These are phyloP conservation scores for Microsporum audouinii DNA, from an alignment of 2,329 filamentous ascomycete species.

Conservation along the genomic window DNA sequence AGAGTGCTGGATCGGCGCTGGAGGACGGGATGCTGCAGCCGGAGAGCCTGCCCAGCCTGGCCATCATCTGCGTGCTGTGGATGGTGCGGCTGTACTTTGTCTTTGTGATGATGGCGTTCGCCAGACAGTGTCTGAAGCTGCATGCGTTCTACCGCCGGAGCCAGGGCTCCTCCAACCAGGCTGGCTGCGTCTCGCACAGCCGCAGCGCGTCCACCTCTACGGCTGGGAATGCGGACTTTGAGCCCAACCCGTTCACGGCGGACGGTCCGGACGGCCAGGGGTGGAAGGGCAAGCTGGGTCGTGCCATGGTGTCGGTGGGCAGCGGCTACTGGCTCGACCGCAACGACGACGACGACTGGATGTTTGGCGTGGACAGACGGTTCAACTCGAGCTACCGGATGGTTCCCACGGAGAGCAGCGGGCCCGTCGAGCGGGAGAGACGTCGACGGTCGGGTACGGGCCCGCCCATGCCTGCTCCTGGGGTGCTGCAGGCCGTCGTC, in stretches of 20 bases:
- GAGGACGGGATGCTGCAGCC: constrained; percentile 55
- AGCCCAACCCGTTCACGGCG: constrained; percentile 57
- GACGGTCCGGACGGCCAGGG: constrained; percentile 65
- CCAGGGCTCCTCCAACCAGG: constrained; percentile 21
- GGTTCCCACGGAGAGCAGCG: constrained; percentile 31
- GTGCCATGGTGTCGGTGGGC: constrained; percentile 62
- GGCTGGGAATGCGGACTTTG: constrained; percentile 36
- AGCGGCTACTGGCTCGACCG: constrained; percentile 69
- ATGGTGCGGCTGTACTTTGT: constrained; percentile 71
- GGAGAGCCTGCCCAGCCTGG: constrained; percentile 63
- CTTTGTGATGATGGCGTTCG: constrained; percentile 71
- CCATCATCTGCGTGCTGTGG: constrained; percentile 63
- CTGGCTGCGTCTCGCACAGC: constrained; percentile 21
- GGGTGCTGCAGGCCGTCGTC: constrained; percentile 23
- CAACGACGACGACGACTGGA: constrained; percentile 55
- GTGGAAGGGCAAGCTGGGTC: constrained; percentile 67
- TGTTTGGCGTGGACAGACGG: constrained; percentile 49
- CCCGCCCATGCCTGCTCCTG: constrained; percentile 34
- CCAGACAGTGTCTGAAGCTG: constrained; percentile 62
- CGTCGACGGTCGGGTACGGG: constrained; percentile 52
- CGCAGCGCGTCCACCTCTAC: constrained; percentile 31
- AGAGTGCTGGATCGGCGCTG: constrained; percentile 36
- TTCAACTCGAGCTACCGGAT: constrained; percentile 39
- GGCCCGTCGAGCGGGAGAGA: constrained; percentile 46
- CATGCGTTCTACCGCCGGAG: constrained; percentile 45